These are phyloP conservation scores for Camelina sativa DNA, from an alignment of 345 rosid species.

Conservation along the genomic window DNA sequence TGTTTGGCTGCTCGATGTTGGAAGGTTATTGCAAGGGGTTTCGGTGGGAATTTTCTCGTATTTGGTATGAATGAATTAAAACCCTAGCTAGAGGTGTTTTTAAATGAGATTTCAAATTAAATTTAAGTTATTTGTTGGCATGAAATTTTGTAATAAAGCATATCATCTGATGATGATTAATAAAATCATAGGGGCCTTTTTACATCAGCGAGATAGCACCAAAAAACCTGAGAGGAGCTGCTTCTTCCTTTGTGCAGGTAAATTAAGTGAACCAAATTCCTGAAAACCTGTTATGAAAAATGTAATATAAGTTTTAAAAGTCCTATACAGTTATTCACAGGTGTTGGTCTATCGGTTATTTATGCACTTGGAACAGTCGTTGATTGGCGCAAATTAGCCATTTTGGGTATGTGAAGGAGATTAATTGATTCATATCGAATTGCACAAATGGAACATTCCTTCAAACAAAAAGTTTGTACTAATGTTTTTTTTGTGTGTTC, in stretches of 20 bases:
- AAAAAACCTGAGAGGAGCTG: constrained; percentile 41
- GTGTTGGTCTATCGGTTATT: constrained; percentile 36
- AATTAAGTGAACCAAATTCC: constrained; percentile 12
- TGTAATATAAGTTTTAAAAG: background rate
- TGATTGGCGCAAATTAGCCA: constrained; percentile 43
- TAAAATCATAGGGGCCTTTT: constrained; percentile 33
- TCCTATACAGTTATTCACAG: constrained; percentile 33
- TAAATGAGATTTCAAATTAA: too few relatives aligned
- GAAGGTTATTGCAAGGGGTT: constrained; percentile 67
- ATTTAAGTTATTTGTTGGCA: too few relatives aligned
- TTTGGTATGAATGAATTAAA: constrained; percentile 46
- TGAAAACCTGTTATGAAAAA: background rate
- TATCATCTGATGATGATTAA: background rate
- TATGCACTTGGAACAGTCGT: constrained; percentile 42
- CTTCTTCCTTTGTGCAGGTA: constrained; percentile 40
- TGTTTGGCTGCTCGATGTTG: constrained; percentile 65
- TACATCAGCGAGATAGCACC: constrained; percentile 44
- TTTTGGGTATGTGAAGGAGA: constrained; percentile 27
- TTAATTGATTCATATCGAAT: background rate
- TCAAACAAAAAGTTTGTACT: background rate
- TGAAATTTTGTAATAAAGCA: background rate
- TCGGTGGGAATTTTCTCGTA: constrained; percentile 73
- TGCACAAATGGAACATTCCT: background rate
- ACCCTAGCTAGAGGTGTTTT: too few relatives aligned
- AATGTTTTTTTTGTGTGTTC: constrained; percentile 12